Evolutionary conservation across 371 early-diverging fungal genomes (phyloP).

Genomic region (Mucor plumbeus): DNA sequence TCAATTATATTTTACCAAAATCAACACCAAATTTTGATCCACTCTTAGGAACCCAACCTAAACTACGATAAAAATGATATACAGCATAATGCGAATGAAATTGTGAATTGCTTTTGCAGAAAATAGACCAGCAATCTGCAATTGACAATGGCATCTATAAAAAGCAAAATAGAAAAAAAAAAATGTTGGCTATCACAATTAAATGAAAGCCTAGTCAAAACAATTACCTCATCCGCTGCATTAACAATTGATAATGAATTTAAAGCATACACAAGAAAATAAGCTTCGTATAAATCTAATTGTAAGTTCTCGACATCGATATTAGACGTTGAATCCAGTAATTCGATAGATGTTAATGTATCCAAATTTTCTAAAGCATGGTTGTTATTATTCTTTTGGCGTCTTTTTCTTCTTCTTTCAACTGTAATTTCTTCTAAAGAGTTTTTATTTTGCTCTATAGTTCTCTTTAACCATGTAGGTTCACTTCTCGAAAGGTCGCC

Average conservation of each 20-base stretch:
- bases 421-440: constrained; percentile 55
- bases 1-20: constrained; percentile 53
- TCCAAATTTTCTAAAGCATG: constrained; percentile 5
- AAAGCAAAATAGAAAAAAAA: background rate
- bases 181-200: background rate
- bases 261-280: constrained; percentile 67
- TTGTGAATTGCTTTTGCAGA: constrained; percentile 23
- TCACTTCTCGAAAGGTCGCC: constrained; percentile 82
- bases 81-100: constrained; percentile 74
- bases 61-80: constrained; percentile 82
- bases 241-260: constrained; percentile 52
- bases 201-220: too few species aligned
- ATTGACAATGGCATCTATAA: constrained; percentile 23
- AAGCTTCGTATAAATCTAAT: constrained; percentile 69
- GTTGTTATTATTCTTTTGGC: constrained; percentile 20
- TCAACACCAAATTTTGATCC: constrained; percentile 88
- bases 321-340: constrained; percentile 9
- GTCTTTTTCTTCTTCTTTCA: constrained; percentile 51
- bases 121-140: constrained; percentile 44
- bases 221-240: constrained; percentile 30
- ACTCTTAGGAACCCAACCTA: constrained; percentile 83
- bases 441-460: constrained; percentile 11
- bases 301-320: constrained; percentile 61
- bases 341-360: constrained; percentile 13
- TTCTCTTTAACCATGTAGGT: constrained; percentile 69